These are phyloP conservation scores for Fusarium tricinctum DNA, from an alignment of 2,329 filamentous ascomycete genomes.

Conservation along the genomic window DNA sequence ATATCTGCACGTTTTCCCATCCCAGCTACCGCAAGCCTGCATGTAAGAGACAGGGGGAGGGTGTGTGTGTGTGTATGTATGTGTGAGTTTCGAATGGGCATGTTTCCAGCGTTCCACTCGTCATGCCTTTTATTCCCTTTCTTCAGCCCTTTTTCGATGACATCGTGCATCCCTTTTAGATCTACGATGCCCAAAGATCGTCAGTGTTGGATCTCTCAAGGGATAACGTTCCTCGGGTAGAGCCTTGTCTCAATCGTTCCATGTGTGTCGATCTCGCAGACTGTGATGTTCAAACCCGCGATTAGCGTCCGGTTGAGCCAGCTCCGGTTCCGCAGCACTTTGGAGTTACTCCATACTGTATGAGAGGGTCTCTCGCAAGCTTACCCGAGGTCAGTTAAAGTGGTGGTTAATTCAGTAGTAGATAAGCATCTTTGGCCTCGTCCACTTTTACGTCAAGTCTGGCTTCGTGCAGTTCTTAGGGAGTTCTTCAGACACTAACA, in stretches of 20 bases:
- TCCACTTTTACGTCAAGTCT: slow-evolving; percentile 13
- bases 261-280: neutral
- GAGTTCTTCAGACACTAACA: slow-evolving; percentile 10
- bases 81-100: neutral
- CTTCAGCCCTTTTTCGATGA: neutral
- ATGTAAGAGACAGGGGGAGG: neutral
- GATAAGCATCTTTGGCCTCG: neutral
- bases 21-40: slow-evolving; percentile 2
- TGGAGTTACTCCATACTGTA: neutral
- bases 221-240: slow-evolving; percentile 13
- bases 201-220: slow-evolving; percentile 23
- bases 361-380: slow-evolving; percentile 17
- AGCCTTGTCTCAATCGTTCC: slow-evolving; percentile 6
- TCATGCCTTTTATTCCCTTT: slow-evolving; percentile 5
- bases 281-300: neutral
- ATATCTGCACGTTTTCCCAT: slow-evolving; percentile 4
- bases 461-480: neutral
- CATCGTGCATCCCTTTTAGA: slow-evolving; percentile 13
- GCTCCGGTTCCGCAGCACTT: neutral
- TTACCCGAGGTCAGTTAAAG: slow-evolving; percentile 11
- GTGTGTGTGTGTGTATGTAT: neutral
- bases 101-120: slow-evolving; percentile 7
- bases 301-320: neutral
- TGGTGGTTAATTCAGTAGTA: slow-evolving; percentile 8
- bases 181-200: slow-evolving; percentile 35